Evolutionary conservation across 1,284 basidiomycete species (phyloP), one percentile per base, ranked within the genome.

Genomic region (Rhizoctonia solani): DNA sequence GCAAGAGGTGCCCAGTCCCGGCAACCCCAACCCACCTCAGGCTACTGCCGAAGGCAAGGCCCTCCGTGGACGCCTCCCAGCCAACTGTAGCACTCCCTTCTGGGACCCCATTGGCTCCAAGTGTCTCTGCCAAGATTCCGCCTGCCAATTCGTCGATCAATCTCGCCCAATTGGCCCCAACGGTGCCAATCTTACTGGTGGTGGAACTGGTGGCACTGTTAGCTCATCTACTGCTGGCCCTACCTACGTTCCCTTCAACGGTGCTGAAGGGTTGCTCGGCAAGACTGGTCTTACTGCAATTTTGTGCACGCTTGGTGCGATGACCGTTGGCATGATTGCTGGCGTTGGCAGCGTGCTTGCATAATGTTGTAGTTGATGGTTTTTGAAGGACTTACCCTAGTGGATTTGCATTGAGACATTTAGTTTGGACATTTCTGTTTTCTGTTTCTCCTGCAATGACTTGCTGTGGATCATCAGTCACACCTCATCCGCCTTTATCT

Each of bases 71-170:
- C 73, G 84, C 79, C 21, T 68, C 14, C 85, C 90, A 4, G 70
- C 81, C 8, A 89, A 90, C 79, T 92, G 90, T 76, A 87, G 86
- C 8, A 91, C 89, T 5, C 81, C 88, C 1, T 90, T 89, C 81
- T 90, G 87, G 87, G 88, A 90, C 76, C 89, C 89, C 3, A 82
- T 90, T 68, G 80, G 72, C 25, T 85, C 84, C 72, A 76, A 80
- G 54, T 92, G 89, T 72, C 77, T 87, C 59, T 91, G 88, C 76
- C 81, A 76, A 1, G 81, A 82, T 1, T 72, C 70, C 55, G 77
- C 76, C 1, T 91, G 89, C 75, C 77, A 80, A 1, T 91, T 90
- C 75, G 76, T 75, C 4, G 88, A 91, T 72, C 75, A 81, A 56
- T 84, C 87, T 11, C 79, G 85, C 67, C 83, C 88, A 4, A 87